phyloP scores from a whole-genome alignment of 2,329 filamentous ascomycete species.

The Acephala macrosclerotiorum region DNA sequence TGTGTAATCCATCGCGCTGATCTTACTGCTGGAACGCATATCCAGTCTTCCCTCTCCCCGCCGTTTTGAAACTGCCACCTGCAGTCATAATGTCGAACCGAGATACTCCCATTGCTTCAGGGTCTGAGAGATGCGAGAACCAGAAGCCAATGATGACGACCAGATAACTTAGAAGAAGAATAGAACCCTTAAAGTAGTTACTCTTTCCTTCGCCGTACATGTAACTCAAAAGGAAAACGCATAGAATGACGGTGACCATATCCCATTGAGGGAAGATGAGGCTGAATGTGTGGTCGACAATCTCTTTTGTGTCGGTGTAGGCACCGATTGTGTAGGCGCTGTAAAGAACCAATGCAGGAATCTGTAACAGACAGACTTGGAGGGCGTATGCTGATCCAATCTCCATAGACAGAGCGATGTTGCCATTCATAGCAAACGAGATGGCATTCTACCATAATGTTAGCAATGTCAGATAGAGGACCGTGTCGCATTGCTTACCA shows the following conservation, averaged over 20 bases:
- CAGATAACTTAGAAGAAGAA: constrained; percentile 89
- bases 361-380: constrained; percentile 94
- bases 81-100: constrained; percentile 45
- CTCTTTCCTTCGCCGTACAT: constrained; percentile 99
- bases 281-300: constrained; percentile 73
- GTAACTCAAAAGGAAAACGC: constrained; percentile 95
- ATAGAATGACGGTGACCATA: constrained; percentile 95
- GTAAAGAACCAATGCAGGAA: constrained; percentile 91
- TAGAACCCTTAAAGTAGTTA: constrained; percentile 99
- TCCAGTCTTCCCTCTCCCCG: constrained; percentile 41
- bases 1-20: neutral
- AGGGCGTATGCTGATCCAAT: constrained; percentile 97
- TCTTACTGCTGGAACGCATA: constrained; percentile 42
- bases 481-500: constrained; percentile 63
- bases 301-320: constrained; percentile 60
- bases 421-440: constrained; percentile 99
- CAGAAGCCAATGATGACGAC: constrained; percentile 94
- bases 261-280: constrained; percentile 99
- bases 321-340: constrained; percentile 73
- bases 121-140: constrained; percentile 66
- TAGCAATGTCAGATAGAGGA: constrained; percentile 23
- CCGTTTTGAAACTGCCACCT: constrained; percentile 44
- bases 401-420: constrained; percentile 98
- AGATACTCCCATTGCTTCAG: constrained; percentile 41
- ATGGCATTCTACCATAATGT: constrained; percentile 76